phyloP scores from a whole-genome alignment of 192 early-diverging fungal species.

The Mortierella antarctica region DNA sequence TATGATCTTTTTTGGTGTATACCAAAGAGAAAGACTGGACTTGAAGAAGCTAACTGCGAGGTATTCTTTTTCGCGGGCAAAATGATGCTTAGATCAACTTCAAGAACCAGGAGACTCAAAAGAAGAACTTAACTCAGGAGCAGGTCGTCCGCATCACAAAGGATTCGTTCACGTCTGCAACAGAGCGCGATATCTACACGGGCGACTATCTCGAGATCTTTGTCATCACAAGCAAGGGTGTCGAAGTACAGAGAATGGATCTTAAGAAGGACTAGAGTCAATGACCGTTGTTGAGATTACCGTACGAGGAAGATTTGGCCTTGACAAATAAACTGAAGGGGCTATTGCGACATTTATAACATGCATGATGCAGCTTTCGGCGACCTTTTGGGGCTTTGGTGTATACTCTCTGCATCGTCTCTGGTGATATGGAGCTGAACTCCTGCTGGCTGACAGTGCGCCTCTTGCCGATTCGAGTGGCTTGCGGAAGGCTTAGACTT shows the following conservation, averaged over 20 bases:
- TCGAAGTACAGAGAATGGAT: slow-evolving; percentile 75
- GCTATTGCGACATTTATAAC: too few species aligned
- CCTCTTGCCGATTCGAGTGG: too few species aligned
- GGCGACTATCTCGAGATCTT: slow-evolving; percentile 96
- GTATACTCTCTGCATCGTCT: too few species aligned
- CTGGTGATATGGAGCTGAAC: too few species aligned
- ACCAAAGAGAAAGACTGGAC: too few species aligned
- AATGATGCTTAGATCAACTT: slow-evolving; percentile 66
- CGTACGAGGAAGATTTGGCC: too few species aligned
- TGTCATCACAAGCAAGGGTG: slow-evolving; percentile 82
- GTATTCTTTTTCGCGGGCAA: not conserved
- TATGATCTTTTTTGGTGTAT: too few species aligned
- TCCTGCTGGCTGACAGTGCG: too few species aligned
- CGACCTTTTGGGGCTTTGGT: too few species aligned
- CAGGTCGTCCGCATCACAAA: slow-evolving; percentile 83
- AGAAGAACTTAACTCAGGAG: slow-evolving; percentile 60
- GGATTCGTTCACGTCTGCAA: slow-evolving; percentile 95
- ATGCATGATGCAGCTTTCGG: too few species aligned
- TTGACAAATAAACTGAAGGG: not conserved
- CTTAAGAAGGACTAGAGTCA: slow-evolving; percentile 88
- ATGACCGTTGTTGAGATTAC: too few species aligned
- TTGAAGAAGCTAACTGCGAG: not conserved
- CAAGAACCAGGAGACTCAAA: slow-evolving; percentile 72
- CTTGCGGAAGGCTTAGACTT: too few species aligned
- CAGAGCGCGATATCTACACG: slow-evolving; percentile 99